Evolutionary conservation across 805 yeast species (phyloP), one percentile per base, ranked within the genome.

Genomic region (Maudiozyma pseudohumilis): DNA sequence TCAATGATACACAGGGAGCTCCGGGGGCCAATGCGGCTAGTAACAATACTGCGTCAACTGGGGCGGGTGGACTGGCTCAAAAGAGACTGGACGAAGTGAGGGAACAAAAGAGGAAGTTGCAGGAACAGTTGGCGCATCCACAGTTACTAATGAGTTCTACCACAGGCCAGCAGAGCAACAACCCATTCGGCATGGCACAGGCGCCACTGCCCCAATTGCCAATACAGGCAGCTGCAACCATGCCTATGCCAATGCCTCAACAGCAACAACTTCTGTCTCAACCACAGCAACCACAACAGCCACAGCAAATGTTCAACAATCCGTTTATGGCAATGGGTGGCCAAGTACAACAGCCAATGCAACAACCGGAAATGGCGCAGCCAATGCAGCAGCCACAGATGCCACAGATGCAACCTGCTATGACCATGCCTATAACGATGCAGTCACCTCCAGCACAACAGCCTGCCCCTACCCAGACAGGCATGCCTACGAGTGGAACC

Each of bases 61-160:
- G 12, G n/a, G 10, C 35, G n/a, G 27, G 17, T 5, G 39, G 28
- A 16, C 12, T 36, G 1, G 60, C 60, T 2, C 64, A 56, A 40
- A 50, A 49, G 34, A 64, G 58, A 27, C 45, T 55, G 28, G 65
- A 60, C 25, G 61, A 49, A 44, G 50, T 52, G 35, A 51, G 57
- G 48, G 56, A 48, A 47, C 59, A 56, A 39, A 62, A 52, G 44
- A 49, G 40, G 26, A 38, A 43, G 22, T 39, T 53, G 45, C 57
- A 61, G 38, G 51, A 52, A 31, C 64, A 60, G 36, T 40, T 57
- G 38, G 50, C 52, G 32, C 45, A 49, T 21, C 61, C 53, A 34
- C 59, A 57, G 29, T 40, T 49, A 16, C 32, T 53, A 21, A 46
- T 46, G 5, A 47, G 53, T 2, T 55, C 57, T 16, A 35, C 59